phyloP scores from a whole-genome alignment of 2,329 filamentous ascomycete genomes.

The Conoideocrella luteorostrata region DNA sequence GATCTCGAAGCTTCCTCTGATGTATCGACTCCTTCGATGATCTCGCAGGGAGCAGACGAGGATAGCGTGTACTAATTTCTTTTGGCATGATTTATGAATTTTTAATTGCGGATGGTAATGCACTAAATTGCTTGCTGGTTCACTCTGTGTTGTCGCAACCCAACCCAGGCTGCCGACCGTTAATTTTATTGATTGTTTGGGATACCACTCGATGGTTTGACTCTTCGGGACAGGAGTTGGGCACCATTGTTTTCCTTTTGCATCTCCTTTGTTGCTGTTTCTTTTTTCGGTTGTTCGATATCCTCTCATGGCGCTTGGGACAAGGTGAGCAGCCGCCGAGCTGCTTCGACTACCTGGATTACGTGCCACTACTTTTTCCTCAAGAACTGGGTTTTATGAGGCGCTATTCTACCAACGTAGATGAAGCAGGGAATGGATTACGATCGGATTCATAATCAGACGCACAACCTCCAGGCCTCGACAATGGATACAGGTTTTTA shows the following conservation, averaged over 20 bases:
- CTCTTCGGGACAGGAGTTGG: constrained; percentile 8
- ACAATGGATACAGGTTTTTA: constrained; percentile 23
- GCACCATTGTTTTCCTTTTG: constrained; percentile 19
- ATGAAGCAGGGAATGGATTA: constrained; percentile 17
- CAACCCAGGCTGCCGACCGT: background rate
- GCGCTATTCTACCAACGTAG: constrained; percentile 20
- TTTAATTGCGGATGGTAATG: constrained; percentile 11
- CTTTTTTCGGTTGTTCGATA: constrained; percentile 14
- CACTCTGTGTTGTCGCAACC: background rate
- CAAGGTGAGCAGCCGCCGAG: constrained; percentile 28
- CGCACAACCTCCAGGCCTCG: constrained; percentile 14
- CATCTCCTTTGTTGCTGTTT: constrained; percentile 23
- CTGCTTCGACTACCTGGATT: constrained; percentile 13
- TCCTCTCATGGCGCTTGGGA: constrained; percentile 29
- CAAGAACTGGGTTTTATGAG: constrained; percentile 10
- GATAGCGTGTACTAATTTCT: constrained; percentile 62
- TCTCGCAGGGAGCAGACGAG: constrained; percentile 63
- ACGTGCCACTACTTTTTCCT: constrained; percentile 12
- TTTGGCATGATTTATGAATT: constrained; percentile 42
- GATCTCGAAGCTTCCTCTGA: constrained; percentile 65
- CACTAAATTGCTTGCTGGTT: background rate
- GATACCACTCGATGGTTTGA: constrained; percentile 12
- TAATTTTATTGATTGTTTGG: background rate
- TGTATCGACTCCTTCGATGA: constrained; percentile 65
- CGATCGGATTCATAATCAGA: constrained; percentile 19